These are phyloP conservation scores for Hemileccinum hortonii DNA, from an alignment of 1,284 basidiomycete genomes.

Conservation along the genomic window DNA sequence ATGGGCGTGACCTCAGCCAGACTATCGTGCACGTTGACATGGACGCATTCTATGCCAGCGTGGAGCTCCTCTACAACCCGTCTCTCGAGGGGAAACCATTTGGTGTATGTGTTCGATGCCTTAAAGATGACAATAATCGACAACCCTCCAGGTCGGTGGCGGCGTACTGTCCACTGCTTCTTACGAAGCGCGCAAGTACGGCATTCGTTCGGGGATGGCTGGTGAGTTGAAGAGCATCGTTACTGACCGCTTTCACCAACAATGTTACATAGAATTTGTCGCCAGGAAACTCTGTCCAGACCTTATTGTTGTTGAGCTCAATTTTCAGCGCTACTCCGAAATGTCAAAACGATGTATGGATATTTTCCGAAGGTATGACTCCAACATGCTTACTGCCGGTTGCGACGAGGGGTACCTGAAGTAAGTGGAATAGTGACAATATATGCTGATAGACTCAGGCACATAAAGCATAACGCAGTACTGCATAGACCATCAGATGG, in stretches of 20 bases:
- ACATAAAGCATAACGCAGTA: constrained; percentile 70
- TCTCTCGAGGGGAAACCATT: constrained; percentile 81
- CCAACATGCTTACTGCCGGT: constrained; percentile 75
- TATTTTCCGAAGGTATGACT: constrained; percentile 77
- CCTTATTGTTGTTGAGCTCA: constrained; percentile 71
- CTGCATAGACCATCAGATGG: constrained; percentile 64
- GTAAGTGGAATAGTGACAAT: constrained; percentile 43
- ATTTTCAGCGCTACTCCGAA: constrained; percentile 68
- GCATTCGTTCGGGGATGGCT: constrained; percentile 88
- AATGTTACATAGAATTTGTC: constrained; percentile 62
- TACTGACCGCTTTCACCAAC: neutral
- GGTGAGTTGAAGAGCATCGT: constrained; percentile 41
- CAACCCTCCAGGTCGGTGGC: constrained; percentile 56
- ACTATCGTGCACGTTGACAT: constrained; percentile 86
- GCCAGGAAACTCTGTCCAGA: constrained; percentile 93
- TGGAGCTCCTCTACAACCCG: constrained; percentile 80
- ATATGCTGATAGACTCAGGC: constrained; percentile 2
- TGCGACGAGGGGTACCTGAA: constrained; percentile 90
- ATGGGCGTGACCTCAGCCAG: constrained; percentile 76
- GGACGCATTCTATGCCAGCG: constrained; percentile 77
- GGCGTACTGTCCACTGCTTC: constrained; percentile 86
- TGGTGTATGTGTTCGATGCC: constrained; percentile 56
- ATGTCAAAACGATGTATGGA: constrained; percentile 69
- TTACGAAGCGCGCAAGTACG: constrained; percentile 88
- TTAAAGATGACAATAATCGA: neutral